phyloP scores from a whole-genome alignment of 805 yeast genomes.

The Yamadazyma sp. region DNA sequence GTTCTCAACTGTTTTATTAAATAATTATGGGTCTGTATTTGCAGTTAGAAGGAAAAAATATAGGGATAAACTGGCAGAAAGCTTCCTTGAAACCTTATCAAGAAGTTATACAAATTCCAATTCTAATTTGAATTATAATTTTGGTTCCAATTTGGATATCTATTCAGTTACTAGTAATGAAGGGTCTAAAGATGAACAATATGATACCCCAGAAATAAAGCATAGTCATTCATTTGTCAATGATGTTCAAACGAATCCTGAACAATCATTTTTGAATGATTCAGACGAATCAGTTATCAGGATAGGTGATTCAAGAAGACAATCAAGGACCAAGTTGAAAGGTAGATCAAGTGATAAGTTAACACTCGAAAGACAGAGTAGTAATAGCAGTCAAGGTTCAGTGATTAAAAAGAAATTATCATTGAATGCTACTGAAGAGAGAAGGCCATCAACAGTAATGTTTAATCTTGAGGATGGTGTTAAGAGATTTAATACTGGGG shows the following conservation, averaged over 20 bases:
- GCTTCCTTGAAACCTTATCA: background rate
- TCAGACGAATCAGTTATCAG: conserved; percentile 3
- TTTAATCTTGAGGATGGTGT: conserved; percentile 2
- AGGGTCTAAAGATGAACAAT: too few species aligned
- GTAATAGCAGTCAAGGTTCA: conserved; percentile 13
- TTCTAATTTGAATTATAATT: too few species aligned
- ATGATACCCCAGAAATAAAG: too few species aligned
- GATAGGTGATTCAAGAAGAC: background rate
- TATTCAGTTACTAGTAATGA: too few species aligned
- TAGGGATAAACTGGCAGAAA: background rate
- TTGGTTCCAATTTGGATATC: too few species aligned
- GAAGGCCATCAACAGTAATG: conserved; percentile 5
- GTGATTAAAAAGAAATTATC: conserved; percentile 17
- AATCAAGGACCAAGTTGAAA: background rate
- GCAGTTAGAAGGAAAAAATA: conserved; percentile 8
- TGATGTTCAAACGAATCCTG: too few species aligned
- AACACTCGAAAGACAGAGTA: background rate
- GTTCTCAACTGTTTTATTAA: conserved; percentile 15
- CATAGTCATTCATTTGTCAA: background rate
- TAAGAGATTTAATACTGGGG: conserved; percentile 1
- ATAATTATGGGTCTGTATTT: conserved; percentile 16
- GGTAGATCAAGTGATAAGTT: background rate
- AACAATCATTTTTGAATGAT: background rate
- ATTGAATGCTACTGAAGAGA: conserved; percentile 1
- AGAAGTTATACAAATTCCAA: conserved; percentile 1